Evolutionary conservation across 495 filamentous ascomycete genomes (phyloP).

Genomic region (Trichoderma virens): DNA sequence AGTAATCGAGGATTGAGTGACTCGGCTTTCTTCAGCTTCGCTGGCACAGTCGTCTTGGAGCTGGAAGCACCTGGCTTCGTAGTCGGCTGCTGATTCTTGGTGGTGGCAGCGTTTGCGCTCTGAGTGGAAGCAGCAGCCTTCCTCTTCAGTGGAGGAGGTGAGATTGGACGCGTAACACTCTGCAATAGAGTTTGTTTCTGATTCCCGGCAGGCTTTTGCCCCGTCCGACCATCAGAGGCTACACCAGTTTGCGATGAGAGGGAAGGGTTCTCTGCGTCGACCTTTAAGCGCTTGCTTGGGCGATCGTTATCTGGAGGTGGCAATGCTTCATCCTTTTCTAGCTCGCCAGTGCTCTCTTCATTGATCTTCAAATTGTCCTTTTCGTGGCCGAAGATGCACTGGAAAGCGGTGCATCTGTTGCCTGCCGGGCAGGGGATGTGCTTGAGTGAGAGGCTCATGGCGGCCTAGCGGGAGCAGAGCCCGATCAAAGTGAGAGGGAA

Average conservation of each 20-base stretch:
- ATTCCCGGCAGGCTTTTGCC: slow-evolving; percentile 3
- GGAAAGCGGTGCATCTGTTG: slow-evolving; percentile 31
- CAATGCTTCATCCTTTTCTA: slow-evolving; percentile 11
- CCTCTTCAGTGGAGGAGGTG: slow-evolving; percentile 27
- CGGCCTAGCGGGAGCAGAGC: background rate
- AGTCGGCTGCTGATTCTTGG: background rate
- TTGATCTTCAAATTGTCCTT: slow-evolving; percentile 23
- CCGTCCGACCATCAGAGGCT: slow-evolving; percentile 6
- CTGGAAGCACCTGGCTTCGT: background rate
- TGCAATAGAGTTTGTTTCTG: background rate
- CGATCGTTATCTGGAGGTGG: slow-evolving; percentile 9
- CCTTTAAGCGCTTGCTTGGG: slow-evolving; percentile 26
- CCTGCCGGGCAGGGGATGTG: slow-evolving; percentile 57
- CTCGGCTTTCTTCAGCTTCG: slow-evolving; percentile 32
- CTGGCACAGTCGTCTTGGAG: background rate
- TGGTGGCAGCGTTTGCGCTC: background rate
- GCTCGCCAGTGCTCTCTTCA: background rate
- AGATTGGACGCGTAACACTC: slow-evolving; percentile 21
- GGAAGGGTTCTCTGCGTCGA: slow-evolving; percentile 9
- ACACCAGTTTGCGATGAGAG: slow-evolving; percentile 5
- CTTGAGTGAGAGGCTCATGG: slow-evolving; percentile 32
- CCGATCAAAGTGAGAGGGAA: background rate
- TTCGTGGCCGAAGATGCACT: slow-evolving; percentile 35
- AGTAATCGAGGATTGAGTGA: slow-evolving; percentile 77
- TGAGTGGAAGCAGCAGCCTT: slow-evolving; percentile 14